Evolutionary conservation across 2,329 filamentous ascomycete species (phyloP), one percentile per base, ranked within the genome.

Genomic region (Colletotrichum truncatum): DNA sequence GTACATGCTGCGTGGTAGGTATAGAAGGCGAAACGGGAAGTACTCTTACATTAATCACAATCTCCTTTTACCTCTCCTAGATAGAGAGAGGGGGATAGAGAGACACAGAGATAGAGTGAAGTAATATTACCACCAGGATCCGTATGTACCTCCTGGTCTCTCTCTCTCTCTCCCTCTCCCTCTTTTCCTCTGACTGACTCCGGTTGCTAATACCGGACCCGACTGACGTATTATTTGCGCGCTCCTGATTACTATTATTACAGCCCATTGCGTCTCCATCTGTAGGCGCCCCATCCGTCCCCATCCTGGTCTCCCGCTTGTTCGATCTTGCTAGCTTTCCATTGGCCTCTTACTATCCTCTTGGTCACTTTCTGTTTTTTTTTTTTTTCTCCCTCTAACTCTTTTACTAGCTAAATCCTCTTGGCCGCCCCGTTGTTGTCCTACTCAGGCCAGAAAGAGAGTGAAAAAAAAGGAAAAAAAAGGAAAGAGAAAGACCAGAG

Each of bases 191-290:
- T 49, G 6, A 18, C n/a, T 49, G 18, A 58, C 32, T 51, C 8
- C 14, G 28, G 43, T 32, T 51, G 26, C 39, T 41, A 48, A 12
- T 32, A 39, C 25, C 12, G 46, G 12, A 11, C 25, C 30, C 30
- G 30, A 64, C 61, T 64, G 61, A 60, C 48, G 61, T 64, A 59
- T 59, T 39, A 28, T 28, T 7, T 26, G 25, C 38, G 38, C 39
- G 38, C 61, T 60, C 61, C 39, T 60, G 30, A 23, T 53, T 53
- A 60, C 55, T 64, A 64, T 64, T 64, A 64, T 64, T 64, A 64
- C 61, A 32, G 53, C 6, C 18, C 16, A 41, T 23, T 48, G 25
- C 30, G n/a, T 34, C 16, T 32, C 55, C 34, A n/a, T 32, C 54
- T 18, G 25, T 34, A 11, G 21, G 11, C 38, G 26, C 16, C 30